phyloP scores from a whole-genome alignment of 2,329 filamentous ascomycete genomes.

The Verticillium longisporum region DNA sequence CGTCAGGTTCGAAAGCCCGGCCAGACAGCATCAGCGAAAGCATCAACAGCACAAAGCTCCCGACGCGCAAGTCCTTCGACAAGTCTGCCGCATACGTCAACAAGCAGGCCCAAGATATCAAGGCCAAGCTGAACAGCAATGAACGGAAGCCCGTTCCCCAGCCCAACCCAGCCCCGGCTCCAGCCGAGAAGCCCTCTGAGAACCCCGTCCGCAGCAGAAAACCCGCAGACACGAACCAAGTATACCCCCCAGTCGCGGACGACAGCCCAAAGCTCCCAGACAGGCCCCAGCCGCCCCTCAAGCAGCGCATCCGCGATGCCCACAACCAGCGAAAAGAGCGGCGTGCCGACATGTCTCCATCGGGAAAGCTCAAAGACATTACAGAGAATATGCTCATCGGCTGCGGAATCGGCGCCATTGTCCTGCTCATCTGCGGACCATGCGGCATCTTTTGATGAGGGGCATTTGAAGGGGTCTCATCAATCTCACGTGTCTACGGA shows the following conservation, averaged over 20 bases:
- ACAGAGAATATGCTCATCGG: neutral
- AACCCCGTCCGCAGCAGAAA: neutral
- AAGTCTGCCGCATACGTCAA: neutral
- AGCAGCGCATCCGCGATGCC: neutral
- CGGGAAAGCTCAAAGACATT: neutral
- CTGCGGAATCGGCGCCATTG: neutral
- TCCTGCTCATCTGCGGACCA: neutral
- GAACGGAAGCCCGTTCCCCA: neutral
- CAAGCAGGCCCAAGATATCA: neutral
- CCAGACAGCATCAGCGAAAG: neutral
- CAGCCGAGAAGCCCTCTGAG: neutral
- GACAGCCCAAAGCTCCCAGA: neutral
- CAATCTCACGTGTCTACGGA: neutral
- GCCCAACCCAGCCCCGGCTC: neutral
- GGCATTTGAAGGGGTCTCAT: neutral
- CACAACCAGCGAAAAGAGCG: neutral
- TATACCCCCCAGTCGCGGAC: neutral
- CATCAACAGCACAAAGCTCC: neutral
- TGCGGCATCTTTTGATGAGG: neutral
- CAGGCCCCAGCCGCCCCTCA: neutral
- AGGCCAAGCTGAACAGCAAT: neutral
- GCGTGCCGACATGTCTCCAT: neutral
- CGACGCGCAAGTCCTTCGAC: neutral
- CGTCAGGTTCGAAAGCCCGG: neutral
- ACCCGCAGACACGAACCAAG: neutral